Base-by-base conservation (phyloP, 768 basidiomycete genomes). In the Boletellus sp. region DNA sequence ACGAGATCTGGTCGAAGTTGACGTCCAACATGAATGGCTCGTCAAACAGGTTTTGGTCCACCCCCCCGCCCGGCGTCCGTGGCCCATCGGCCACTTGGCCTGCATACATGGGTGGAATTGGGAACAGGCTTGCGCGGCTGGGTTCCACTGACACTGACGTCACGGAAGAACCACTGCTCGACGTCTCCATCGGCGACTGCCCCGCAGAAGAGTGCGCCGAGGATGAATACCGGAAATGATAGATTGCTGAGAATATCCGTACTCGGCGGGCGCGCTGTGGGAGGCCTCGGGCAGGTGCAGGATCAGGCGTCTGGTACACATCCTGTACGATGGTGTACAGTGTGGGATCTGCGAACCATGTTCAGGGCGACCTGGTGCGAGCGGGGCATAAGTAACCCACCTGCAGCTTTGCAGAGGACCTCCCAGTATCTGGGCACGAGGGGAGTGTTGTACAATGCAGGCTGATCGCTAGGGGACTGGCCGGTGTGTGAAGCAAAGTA, bases 381-480 rank as follows among this genome's bases (percentile, higher is more conserved):
- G 15, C 35, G 51, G 51, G 53, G 26, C 13, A 10, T 26, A 47
- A 3, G 35, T 20, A 17, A 41, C 76, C 47, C 57, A 86, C 87
- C 81, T 55, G 73, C 54, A 45, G 78, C 77, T 53, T 74, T 69
- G 46, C 77, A 77, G 49, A 89, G 72, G 19, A 72, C 76, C 16
- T 74, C 68, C 87, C 87, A 89, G 58, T 78, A 87, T 40, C 72
- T 72, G 4, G 87, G 87, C 6, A 80, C 78, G 23, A 89, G 73
- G 1, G 74, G 52, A 3, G 82, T 83, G 50, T 74, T 78, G 67
- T 89, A 87, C 28, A 87, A 60, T 19, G 73, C 66, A 17, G 70
- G 59, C 15, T 63, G 60, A 47, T 72, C 61, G 32, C 61, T 47
- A 8, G 51, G 44, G 36, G 51, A 23, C 6, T 58, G 50, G n/a